These are phyloP conservation scores for Casuarina glauca DNA, from an alignment of 306 rosid species.

Conservation along the genomic window DNA sequence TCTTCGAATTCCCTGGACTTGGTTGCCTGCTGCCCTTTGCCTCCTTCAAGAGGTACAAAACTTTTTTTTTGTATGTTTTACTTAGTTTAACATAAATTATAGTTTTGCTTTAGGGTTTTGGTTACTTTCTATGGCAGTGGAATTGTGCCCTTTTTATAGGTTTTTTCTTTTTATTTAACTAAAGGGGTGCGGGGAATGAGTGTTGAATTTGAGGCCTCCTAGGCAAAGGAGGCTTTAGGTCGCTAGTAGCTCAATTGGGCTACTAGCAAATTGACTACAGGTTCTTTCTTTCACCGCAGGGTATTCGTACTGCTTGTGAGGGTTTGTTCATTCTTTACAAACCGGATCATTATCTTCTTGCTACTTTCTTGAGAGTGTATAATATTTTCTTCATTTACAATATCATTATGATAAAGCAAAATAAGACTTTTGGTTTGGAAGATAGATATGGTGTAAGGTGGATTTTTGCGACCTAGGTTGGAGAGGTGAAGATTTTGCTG, in stretches of 20 bases:
- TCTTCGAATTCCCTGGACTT: conserved; percentile 77
- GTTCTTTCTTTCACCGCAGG: too few relatives aligned
- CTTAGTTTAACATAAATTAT: neutral
- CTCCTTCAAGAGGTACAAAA: conserved; percentile 89
- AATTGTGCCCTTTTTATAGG: conserved; percentile 11
- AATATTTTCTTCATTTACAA: neutral
- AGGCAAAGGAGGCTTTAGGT: too few relatives aligned
- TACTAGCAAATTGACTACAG: too few relatives aligned
- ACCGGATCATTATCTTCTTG: neutral
- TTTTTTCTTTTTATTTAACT: neutral
- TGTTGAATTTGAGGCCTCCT: too few relatives aligned
- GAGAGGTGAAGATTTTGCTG: conserved; percentile 80
- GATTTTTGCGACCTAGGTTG: conserved; percentile 59
- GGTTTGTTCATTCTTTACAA: conserved; percentile 9
- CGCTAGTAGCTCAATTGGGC: too few relatives aligned
- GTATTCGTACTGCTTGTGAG: conserved; percentile 14
- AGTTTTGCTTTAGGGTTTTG: neutral
- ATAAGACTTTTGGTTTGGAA: conserved; percentile 4
- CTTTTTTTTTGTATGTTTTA: conserved; percentile 1
- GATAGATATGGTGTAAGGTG: conserved; percentile 6
- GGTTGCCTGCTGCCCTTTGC: conserved; percentile 93
- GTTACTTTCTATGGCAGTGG: neutral
- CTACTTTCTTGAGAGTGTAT: neutral
- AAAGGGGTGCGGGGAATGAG: too few relatives aligned
- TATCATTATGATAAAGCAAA: neutral